Evolutionary conservation across 768 basidiomycete genomes (phyloP).

Genomic region (Rhizopogon salebrosus): DNA sequence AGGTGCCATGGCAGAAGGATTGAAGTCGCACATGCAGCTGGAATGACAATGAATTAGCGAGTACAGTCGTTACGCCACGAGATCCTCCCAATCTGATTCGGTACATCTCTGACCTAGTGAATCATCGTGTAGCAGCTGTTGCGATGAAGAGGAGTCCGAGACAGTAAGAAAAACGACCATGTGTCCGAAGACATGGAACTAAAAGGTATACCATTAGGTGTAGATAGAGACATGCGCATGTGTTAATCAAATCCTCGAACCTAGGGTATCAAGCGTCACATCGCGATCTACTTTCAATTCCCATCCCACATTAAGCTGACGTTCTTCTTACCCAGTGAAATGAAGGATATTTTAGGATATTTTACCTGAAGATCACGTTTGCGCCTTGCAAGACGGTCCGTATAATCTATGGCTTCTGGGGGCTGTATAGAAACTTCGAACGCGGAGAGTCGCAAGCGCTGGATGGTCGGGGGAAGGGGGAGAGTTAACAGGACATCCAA

Average conservation of each 20-base stretch:
- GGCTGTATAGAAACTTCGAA: neutral
- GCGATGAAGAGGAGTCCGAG: no score
- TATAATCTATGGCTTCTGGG: neutral
- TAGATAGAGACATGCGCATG: neutral
- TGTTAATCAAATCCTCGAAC: neutral
- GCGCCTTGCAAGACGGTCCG: neutral
- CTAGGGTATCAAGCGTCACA: neutral
- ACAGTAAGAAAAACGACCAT: no score
- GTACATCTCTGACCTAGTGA: no score
- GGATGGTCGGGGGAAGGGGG: slow-evolving; percentile 2
- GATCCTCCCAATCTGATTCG: no score
- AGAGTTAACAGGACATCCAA: neutral
- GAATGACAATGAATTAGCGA: no score
- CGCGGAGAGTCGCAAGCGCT: neutral
- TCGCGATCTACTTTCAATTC: neutral
- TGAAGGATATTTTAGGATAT: slow-evolving; percentile 1
- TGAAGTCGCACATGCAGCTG: no score
- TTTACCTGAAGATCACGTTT: neutral
- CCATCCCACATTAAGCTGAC: neutral
- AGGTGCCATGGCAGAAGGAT: no score
- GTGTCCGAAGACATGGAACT: no score
- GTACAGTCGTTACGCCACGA: no score
- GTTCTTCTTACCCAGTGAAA: slow-evolving; percentile 3
- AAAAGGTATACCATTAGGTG: neutral
- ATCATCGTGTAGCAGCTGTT: no score